Evolutionary conservation across 768 basidiomycete species (phyloP).

Genomic region (Kwoniella dendrophila): DNA sequence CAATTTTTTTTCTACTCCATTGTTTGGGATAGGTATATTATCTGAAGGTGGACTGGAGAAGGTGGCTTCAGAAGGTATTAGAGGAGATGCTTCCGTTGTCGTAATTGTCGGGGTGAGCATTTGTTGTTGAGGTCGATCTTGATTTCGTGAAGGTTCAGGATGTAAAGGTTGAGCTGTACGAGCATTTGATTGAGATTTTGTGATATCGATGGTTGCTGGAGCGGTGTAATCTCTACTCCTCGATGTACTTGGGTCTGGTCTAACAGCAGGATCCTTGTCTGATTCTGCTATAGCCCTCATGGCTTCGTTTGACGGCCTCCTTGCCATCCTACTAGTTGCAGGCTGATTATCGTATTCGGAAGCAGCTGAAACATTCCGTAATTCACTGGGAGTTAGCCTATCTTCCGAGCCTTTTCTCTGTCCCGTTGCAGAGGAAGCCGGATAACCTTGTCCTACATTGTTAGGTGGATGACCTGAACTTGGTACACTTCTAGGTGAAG

Average conservation of each 20-base stretch:
- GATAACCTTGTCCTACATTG: constrained; percentile 12
- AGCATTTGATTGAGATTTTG: neutral
- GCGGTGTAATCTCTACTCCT: constrained; percentile 6
- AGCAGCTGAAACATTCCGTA: constrained; percentile 23
- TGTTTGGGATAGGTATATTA: constrained; percentile 38
- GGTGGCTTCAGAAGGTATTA: constrained; percentile 22
- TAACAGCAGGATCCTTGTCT: neutral
- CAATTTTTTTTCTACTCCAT: constrained; percentile 60
- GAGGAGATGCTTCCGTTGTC: constrained; percentile 25
- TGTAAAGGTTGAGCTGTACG: neutral
- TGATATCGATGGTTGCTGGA: neutral
- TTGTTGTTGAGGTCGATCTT: neutral
- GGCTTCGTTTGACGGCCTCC: constrained; percentile 16
- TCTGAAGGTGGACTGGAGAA: constrained; percentile 56
- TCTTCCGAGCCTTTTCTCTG: constrained; percentile 19
- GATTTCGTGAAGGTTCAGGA: neutral
- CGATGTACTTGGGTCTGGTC: neutral
- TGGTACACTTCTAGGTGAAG: constrained; percentile 15
- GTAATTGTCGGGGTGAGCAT: constrained; percentile 19
- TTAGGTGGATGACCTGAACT: neutral
- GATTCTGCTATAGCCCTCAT: constrained; percentile 14
- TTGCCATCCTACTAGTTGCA: neutral
- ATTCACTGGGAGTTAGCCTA: constrained; percentile 9
- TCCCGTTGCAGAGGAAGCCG: neutral
- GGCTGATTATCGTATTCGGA: constrained; percentile 16